Percentiles rank a stretch among this genome's conserved stretches.
Conservation (phyloP, 2,329 filamentous ascomycete species). For the Fusarium acutatum region DNA sequence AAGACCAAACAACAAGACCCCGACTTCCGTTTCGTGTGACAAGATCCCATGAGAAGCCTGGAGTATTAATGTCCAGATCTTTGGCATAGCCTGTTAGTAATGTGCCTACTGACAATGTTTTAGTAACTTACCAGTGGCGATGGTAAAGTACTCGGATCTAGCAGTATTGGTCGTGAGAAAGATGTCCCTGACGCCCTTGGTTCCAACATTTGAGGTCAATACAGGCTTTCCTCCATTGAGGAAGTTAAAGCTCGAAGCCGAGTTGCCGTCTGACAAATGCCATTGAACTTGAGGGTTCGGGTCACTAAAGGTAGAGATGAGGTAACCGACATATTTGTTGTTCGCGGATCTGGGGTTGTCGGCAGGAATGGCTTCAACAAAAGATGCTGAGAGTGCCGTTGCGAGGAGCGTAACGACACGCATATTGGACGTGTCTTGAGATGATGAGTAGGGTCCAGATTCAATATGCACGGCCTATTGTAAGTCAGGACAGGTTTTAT, state of each 20-base stretch:
- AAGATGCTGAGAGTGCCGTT: neutral
- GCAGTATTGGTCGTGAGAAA: conserved; percentile 46
- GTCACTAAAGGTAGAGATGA: conserved; percentile 49
- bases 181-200: conserved; percentile 47
- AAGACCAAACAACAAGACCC: conserved; percentile 50
- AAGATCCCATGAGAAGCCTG: conserved; percentile 48
- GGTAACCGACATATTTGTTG: conserved; percentile 42
- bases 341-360: neutral
- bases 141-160: conserved; percentile 46
- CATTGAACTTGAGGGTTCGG: conserved; percentile 45
- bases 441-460: neutral
- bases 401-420: neutral
- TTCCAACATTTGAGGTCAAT: conserved; percentile 46
- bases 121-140: conserved; percentile 46
- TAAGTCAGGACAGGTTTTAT: neutral
- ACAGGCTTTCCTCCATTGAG: conserved; percentile 46
- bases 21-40: conserved; percentile 48
- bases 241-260: conserved; percentile 44
- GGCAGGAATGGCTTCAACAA: conserved; percentile 12
- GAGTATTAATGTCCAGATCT: conserved; percentile 49
- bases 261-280: conserved; percentile 46
- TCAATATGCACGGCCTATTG: too few species aligned
- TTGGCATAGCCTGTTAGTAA: neutral
- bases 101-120: neutral
- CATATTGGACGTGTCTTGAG: neutral